Evolutionary conservation across 345 rosid genomes (phyloP).

Genomic region (Reutealis trisperma): DNA sequence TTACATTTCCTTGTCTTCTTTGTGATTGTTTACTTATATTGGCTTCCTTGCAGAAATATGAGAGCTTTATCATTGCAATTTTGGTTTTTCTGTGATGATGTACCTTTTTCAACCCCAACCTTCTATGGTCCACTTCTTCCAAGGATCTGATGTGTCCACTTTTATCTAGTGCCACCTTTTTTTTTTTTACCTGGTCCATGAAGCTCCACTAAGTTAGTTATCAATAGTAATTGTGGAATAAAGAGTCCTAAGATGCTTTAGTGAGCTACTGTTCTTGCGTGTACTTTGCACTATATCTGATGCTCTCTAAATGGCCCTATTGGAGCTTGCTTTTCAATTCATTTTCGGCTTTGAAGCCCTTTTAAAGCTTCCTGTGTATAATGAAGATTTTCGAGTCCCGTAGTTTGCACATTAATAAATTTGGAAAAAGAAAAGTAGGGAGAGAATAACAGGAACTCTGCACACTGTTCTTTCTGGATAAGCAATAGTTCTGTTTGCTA

Average conservation of each 20-base stretch:
- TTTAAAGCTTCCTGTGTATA: not conserved
- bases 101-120: not conserved
- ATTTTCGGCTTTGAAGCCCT: slow-evolving; percentile 4
- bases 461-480: not conserved
- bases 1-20: slow-evolving; percentile 13
- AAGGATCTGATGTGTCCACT: not conserved
- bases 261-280: not conserved
- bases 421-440: not conserved
- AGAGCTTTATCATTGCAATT: slow-evolving; percentile 10
- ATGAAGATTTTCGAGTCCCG: not conserved
- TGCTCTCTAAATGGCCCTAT: slow-evolving; percentile 14
- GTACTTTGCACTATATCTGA: slow-evolving; percentile 4
- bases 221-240: slow-evolving; percentile 2
- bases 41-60: slow-evolving; percentile 10
- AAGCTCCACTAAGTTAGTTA: slow-evolving; percentile 20
- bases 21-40: slow-evolving; percentile 24
- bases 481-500: not conserved
- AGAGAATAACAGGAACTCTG: not conserved
- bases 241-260: not conserved
- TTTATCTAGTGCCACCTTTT: slow-evolving; percentile 14
- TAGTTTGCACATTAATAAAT: not conserved
- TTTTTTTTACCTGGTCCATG: slow-evolving; percentile 19
- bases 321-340: slow-evolving; percentile 18
- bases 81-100: not conserved
- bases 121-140: not conserved